Percentiles rank a stretch among this genome's conserved stretches.
These are phyloP conservation scores for Penicillium paneum DNA, from an alignment of 2,329 filamentous ascomycete species.

Conservation along the genomic window DNA sequence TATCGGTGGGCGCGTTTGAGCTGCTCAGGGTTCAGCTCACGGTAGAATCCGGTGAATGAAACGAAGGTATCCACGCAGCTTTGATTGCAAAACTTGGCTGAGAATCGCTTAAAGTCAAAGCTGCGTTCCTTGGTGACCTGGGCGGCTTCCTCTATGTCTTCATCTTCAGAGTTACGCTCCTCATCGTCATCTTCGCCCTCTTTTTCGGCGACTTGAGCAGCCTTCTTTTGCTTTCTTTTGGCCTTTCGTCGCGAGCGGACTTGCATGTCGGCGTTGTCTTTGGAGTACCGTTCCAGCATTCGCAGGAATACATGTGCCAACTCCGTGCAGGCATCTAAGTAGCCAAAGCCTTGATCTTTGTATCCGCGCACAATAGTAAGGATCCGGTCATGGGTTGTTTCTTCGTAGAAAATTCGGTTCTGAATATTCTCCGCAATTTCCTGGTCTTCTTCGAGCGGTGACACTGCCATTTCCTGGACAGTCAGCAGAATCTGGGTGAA, in stretches of 20 bases:
- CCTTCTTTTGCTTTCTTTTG: constrained; percentile 64
- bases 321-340: constrained; percentile 87
- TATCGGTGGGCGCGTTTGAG: constrained; percentile 90
- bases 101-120: constrained; percentile 87
- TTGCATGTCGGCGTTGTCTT: constrained; percentile 91
- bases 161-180: constrained; percentile 61
- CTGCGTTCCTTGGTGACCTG: constrained; percentile 75
- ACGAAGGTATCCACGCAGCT: constrained; percentile 86
- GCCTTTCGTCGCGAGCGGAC: constrained; percentile 76
- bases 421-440: constrained; percentile 98
- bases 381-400: constrained; percentile 85
- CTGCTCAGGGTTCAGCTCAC: constrained; percentile 73
- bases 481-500: constrained; percentile 93
- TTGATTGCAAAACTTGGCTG: constrained; percentile 76
- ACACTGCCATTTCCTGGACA: constrained; percentile 86
- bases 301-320: constrained; percentile 87
- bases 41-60: constrained; percentile 73
- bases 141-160: constrained; percentile 70
- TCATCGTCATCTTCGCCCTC: constrained; percentile 57
- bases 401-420: constrained; percentile 97
- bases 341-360: constrained; percentile 90
- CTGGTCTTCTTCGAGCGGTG: constrained; percentile 83
- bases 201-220: constrained; percentile 39
- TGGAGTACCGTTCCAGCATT: constrained; percentile 88
- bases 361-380: constrained; percentile 78